Conservation (phyloP, 345 rosid genomes). For the Gossypium herbaceum region DNA sequence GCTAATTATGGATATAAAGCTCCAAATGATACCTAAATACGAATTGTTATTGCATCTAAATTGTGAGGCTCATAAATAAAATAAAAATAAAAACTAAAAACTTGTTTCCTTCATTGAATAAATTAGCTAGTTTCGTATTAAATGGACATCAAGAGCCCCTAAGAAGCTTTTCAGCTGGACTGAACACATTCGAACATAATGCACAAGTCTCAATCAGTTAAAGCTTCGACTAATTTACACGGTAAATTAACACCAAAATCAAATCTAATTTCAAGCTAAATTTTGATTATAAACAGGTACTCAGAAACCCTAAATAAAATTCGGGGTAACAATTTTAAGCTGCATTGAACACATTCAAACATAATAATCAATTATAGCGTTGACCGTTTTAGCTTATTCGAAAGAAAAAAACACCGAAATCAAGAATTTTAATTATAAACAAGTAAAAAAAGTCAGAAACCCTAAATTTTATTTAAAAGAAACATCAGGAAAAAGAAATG, state of each 20-base stretch:
- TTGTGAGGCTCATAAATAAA: background rate
- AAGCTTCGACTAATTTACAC: background rate
- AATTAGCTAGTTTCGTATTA: background rate
- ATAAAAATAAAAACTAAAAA: background rate
- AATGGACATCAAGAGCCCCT: background rate
- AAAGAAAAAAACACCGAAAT: background rate
- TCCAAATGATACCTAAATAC: background rate
- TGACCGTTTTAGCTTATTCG: background rate
- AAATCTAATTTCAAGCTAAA: background rate
- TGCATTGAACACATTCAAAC: constrained; percentile 2
- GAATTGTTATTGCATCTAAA: background rate
- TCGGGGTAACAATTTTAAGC: background rate
- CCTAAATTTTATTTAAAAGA: background rate
- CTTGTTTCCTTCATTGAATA: background rate
- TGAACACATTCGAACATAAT: background rate
- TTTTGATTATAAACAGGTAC: background rate
- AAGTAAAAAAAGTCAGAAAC: background rate
- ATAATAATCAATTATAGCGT: background rate
- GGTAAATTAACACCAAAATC: background rate
- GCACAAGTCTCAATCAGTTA: background rate
- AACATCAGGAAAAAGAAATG: background rate
- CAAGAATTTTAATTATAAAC: background rate
- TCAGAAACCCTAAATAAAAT: background rate
- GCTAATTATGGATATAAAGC: background rate
- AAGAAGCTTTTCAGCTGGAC: constrained; percentile 2